Conservation (phyloP, 257 asterid species). For the Rehmannia glutinosa region DNA sequence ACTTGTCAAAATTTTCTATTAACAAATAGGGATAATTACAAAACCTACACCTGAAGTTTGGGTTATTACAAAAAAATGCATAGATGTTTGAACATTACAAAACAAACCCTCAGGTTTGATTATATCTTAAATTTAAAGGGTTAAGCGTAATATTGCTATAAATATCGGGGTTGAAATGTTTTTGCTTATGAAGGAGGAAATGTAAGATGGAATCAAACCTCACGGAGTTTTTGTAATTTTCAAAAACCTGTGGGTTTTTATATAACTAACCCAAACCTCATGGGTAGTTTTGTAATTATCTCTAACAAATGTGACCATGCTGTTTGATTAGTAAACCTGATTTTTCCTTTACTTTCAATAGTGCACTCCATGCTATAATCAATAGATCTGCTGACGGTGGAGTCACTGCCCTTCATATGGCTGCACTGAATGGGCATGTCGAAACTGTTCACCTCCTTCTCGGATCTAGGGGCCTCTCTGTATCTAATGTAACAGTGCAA, state of each 20-base stretch:
- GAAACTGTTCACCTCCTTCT: slow-evolving; percentile 74
- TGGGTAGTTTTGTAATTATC: too few relatives aligned
- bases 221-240: too few relatives aligned
- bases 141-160: too few relatives aligned
- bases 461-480: slow-evolving; percentile 71
- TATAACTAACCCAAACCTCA: too few relatives aligned
- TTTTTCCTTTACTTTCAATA: slow-evolving; percentile 15
- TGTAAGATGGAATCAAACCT: too few relatives aligned
- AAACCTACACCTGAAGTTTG: background rate
- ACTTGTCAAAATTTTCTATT: background rate
- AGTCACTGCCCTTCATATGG: slow-evolving; percentile 89
- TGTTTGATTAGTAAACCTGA: background rate
- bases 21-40: background rate
- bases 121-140: too few relatives aligned
- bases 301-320: background rate
- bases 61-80: too few relatives aligned
- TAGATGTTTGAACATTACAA: too few relatives aligned
- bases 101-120: too few relatives aligned
- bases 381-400: slow-evolving; percentile 88
- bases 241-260: too few relatives aligned
- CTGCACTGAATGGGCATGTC: slow-evolving; percentile 76
- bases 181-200: too few relatives aligned
- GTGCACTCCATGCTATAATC: slow-evolving; percentile 58
- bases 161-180: too few relatives aligned
- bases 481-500: slow-evolving; percentile 44